These are phyloP conservation scores for Ramaria sp. DNA, from an alignment of 768 basidiomycete genomes.

Conservation along the genomic window DNA sequence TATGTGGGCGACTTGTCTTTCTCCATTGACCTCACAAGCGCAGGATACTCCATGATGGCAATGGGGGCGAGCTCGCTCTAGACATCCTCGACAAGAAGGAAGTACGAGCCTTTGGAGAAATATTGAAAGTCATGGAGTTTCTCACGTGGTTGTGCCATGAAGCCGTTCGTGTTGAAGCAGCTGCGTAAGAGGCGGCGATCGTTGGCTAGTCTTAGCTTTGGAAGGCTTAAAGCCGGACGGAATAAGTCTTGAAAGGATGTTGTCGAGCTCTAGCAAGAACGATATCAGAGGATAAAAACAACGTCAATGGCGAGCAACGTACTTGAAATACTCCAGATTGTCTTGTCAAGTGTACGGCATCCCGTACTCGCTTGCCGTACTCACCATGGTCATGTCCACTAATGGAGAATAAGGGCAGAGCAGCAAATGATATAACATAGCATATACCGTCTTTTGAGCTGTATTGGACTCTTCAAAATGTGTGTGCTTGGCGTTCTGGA, in stretches of 20 bases:
- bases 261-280: background rate
- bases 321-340: constrained; percentile 65
- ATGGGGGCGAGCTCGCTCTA: constrained; percentile 76
- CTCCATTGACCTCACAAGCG: constrained; percentile 38
- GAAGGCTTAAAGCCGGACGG: constrained; percentile 18
- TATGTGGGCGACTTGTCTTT: constrained; percentile 49
- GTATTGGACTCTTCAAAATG: constrained; percentile 54
- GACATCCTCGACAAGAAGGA: constrained; percentile 88
- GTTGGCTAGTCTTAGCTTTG: constrained; percentile 21
- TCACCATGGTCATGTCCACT: constrained; percentile 14
- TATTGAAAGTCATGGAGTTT: constrained; percentile 83
- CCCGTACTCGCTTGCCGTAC: constrained; percentile 45
- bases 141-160: constrained; percentile 73
- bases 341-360: constrained; percentile 66
- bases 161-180: constrained; percentile 56
- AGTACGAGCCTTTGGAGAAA: constrained; percentile 64
- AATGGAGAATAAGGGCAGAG: background rate
- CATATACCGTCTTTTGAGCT: constrained; percentile 46
- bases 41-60: constrained; percentile 67
- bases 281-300: background rate
- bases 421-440: background rate
- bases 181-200: constrained; percentile 39
- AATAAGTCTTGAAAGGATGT: constrained; percentile 14
- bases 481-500: constrained; percentile 21
- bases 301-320: background rate